Percentiles rank a stretch among this genome's conserved stretches.
Conservation (phyloP, 202 grass and related monocot genomes). For the Panicum hallii region DNA sequence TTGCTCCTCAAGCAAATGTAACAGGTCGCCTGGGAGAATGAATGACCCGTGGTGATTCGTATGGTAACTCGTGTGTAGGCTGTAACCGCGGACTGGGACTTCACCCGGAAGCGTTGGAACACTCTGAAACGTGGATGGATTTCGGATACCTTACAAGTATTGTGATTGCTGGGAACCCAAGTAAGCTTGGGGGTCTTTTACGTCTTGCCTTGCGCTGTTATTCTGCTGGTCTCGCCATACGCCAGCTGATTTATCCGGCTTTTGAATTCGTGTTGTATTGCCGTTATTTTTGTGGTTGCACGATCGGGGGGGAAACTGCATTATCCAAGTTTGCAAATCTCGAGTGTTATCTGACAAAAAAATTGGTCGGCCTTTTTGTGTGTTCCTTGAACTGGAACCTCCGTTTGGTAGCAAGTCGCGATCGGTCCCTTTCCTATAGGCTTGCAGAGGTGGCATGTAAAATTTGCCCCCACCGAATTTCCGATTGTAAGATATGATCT, state of each 20-base stretch:
- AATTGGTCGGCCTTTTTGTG: neutral
- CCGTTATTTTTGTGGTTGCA: too few species aligned
- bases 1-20: neutral
- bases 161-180: neutral
- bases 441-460: neutral
- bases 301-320: too few species aligned
- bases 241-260: neutral
- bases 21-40: neutral
- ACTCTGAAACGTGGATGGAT: neutral
- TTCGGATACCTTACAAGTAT: neutral
- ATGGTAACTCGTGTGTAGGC: neutral
- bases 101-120: neutral
- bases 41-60: neutral
- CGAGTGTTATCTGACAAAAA: neutral
- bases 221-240: neutral
- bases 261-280: too few species aligned
- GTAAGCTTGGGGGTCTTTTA: too few species aligned
- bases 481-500: too few species aligned
- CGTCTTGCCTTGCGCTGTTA: neutral
- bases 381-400: neutral
- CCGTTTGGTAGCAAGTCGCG: neutral
- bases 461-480: neutral
- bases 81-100: conserved; percentile 9
- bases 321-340: neutral
- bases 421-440: neutral